phyloP scores from a whole-genome alignment of 2,329 filamentous ascomycete species.

The Epichloe scottii region DNA sequence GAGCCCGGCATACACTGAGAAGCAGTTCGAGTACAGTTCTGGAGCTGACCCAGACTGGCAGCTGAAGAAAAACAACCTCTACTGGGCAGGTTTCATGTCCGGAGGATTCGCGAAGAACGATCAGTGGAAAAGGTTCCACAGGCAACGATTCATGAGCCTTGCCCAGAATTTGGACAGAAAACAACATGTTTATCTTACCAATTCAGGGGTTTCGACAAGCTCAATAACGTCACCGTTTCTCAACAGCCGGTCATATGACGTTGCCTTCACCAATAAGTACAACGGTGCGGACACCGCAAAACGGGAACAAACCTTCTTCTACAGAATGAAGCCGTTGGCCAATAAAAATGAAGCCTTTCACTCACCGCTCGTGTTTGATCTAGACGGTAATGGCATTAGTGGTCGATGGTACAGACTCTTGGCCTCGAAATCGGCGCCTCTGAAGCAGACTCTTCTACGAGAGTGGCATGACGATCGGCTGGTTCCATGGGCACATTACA shows the following conservation, averaged over 20 bases:
- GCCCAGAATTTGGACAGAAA: slow-evolving; percentile 18
- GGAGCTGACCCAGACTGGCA: slow-evolving; percentile 33
- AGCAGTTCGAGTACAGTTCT: slow-evolving; percentile 28
- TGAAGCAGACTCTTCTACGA: slow-evolving; percentile 39
- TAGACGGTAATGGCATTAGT: slow-evolving; percentile 44
- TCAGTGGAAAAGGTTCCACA: slow-evolving; percentile 31
- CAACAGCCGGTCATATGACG: slow-evolving; percentile 26
- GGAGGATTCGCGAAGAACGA: slow-evolving; percentile 27
- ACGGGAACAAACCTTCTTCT: slow-evolving; percentile 20
- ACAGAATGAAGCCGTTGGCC: slow-evolving; percentile 19
- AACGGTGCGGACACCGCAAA: slow-evolving; percentile 28
- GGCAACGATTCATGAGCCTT: slow-evolving; percentile 32
- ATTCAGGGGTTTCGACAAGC: too few relatives aligned
- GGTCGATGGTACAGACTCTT: slow-evolving; percentile 40
- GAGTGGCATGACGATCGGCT: slow-evolving; percentile 49
- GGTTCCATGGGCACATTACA: slow-evolving; percentile 43
- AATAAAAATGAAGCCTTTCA: slow-evolving; percentile 19
- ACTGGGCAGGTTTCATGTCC: slow-evolving; percentile 45
- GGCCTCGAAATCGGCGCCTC: slow-evolving; percentile 29
- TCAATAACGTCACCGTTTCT: slow-evolving; percentile 7
- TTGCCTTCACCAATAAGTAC: slow-evolving; percentile 31
- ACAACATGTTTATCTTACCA: neutral
- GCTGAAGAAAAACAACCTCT: slow-evolving; percentile 35
- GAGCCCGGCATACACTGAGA: slow-evolving; percentile 34
- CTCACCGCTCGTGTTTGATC: slow-evolving; percentile 34